Evolutionary conservation across 2,329 filamentous ascomycete species (phyloP), one percentile per base, ranked within the genome.

Genomic region (Fusarium sp.): DNA sequence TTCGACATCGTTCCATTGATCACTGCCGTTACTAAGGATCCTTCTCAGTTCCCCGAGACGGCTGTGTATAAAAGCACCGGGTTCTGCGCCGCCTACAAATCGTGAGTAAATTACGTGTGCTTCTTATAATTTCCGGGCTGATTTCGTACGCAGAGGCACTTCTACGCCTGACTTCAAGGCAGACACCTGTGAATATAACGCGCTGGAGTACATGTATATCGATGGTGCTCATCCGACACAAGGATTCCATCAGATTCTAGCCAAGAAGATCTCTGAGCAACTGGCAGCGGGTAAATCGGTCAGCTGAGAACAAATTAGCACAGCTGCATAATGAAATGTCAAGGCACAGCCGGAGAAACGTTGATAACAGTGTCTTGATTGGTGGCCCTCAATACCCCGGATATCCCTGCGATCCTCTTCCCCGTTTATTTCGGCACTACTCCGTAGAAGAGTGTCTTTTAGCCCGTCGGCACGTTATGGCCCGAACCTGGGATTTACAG

Each of bases 151-250:
- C 11, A 59, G 56, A 1, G 56, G 56, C 2, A 59, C 56, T 0
- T 7, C 24, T 11, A 48, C 35, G 0, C 56, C 56, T 1, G 45
- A 59, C 10, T 59, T 53, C 7, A 59, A 59, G 11, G 58, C 56
- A 1, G 35, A 44, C 0, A 36, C 26, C 1, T 59, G 54, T 34
- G 46, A 53, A 25, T 59, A 38, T 5, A 53, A 43, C 0, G 56
- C 56, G 11, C 19, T 29, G 7, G 54, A 59, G 24, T 59, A 59
- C 4, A 59, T 59, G 54, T 59, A 59, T 7, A 59, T 59, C 5
- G 56, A 59, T 1, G 54, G 56, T 3, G 56, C 56, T 4, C 56
- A 59, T 45, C 56, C 56, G 6, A 59, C 56, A 6, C 56, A 59
- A 9, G 12, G 6, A 11, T 59, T 59, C 4, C 56, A 59, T 9